Evolutionary conservation across 2,329 filamentous ascomycete species (phyloP).

Genomic region (Thelonectria discophora): DNA sequence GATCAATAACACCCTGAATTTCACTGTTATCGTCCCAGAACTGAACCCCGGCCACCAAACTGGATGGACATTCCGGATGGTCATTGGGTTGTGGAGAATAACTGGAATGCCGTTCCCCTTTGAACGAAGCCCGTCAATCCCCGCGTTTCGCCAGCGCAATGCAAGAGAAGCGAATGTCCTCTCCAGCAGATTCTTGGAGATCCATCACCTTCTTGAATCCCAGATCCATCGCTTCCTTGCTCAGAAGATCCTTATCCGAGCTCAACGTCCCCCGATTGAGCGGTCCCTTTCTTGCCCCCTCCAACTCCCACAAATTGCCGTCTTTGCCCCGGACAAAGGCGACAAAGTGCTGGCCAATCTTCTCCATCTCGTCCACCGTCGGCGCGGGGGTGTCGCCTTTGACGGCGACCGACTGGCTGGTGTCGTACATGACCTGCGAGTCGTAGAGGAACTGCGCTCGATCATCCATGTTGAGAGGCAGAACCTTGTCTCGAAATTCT

Average conservation of each 20-base stretch:
- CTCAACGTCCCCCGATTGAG: constrained; percentile 18
- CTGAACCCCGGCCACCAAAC: neutral
- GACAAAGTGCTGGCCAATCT: constrained; percentile 20
- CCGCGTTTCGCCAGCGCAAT: constrained; percentile 23
- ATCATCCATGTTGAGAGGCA: constrained; percentile 49
- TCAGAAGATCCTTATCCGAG: constrained; percentile 23
- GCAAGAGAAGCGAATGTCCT: constrained; percentile 24
- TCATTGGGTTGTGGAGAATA: no score
- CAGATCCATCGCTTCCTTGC: constrained; percentile 15
- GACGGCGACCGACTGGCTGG: constrained; percentile 10
- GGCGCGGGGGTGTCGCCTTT: constrained; percentile 14
- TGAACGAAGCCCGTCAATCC: neutral
- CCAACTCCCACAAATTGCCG: constrained; percentile 29
- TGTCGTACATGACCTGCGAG: constrained; percentile 4
- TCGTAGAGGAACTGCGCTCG: constrained; percentile 3
- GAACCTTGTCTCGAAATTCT: constrained; percentile 69
- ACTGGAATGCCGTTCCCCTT: no score
- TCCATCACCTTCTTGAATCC: constrained; percentile 24
- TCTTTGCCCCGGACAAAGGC: constrained; percentile 23
- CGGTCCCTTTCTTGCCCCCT: constrained; percentile 27
- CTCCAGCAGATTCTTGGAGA: constrained; percentile 6
- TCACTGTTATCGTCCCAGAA: no score
- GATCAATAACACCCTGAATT: neutral
- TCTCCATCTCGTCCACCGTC: neutral
- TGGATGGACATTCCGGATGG: neutral